Conservation (phyloP, 2,329 filamentous ascomycete species). For the Neopestalotiopsis sp. region DNA sequence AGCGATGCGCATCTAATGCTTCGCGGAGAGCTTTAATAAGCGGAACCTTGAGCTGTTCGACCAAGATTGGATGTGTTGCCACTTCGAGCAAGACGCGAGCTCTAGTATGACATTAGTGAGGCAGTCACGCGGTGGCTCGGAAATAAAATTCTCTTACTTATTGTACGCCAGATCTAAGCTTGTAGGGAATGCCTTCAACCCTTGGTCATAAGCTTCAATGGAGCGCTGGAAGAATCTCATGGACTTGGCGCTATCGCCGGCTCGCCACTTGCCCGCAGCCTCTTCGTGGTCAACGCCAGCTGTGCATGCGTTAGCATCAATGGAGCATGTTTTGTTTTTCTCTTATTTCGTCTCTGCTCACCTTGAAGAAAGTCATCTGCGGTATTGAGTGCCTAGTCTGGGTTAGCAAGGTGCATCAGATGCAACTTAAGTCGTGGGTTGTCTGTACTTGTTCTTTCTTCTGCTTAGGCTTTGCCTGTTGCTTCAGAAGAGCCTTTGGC, state of each 20-base stretch:
- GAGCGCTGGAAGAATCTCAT: conserved; percentile 64
- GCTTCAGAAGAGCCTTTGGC: conserved; percentile 25
- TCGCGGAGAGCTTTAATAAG: conserved; percentile 60
- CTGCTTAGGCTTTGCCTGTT: conserved; percentile 25
- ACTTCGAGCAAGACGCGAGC: conserved; percentile 73
- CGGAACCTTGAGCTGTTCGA: conserved; percentile 60
- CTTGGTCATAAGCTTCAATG: conserved; percentile 69
- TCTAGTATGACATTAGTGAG: too few relatives aligned
- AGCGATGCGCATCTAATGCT: conserved; percentile 67
- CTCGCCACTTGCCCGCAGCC: conserved; percentile 76
- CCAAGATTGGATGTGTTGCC: conserved; percentile 67
- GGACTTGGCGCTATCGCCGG: conserved; percentile 69
- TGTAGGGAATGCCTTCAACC: conserved; percentile 61
- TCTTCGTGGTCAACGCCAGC: conserved; percentile 73
- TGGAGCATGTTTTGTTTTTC: neutral
- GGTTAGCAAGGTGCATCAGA: conserved; percentile 16
- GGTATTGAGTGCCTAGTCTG: conserved; percentile 56
- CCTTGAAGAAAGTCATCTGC: conserved; percentile 72
- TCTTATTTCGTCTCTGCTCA: conserved; percentile 31
- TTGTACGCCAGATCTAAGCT: conserved; percentile 78
- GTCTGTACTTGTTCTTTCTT: conserved; percentile 25
- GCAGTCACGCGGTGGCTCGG: too few relatives aligned
- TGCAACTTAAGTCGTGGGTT: neutral
- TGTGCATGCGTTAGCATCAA: conserved; percentile 27
- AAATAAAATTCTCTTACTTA: conserved; percentile 54